A percentile compares a stretch with the other conserved stretches of the same genome.
phyloP scores from a whole-genome alignment of 2,329 filamentous ascomycete genomes.

The Aspergillus sp. region DNA sequence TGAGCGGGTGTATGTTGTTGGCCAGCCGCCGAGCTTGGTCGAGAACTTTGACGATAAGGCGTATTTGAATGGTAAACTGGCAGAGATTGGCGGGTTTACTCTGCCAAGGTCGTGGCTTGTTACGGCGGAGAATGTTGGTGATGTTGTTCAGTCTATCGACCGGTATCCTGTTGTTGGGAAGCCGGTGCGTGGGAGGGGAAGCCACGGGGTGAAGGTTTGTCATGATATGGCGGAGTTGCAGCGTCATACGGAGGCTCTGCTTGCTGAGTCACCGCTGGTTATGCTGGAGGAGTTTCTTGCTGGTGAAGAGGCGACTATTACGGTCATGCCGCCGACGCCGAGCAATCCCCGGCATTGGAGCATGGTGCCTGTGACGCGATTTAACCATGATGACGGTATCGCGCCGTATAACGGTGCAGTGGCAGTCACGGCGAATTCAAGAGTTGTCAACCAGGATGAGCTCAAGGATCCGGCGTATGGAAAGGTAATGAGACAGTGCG shows the following conservation, averaged over 20 bases:
- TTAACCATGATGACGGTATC: constrained; percentile 50
- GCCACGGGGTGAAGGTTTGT: constrained; percentile 53
- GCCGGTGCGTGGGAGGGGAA: constrained; percentile 51
- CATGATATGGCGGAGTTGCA: constrained; percentile 28
- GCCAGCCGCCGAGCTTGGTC: constrained; percentile 49
- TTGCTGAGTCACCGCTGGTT: constrained; percentile 38
- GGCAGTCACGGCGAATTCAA: constrained; percentile 51
- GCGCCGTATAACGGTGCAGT: constrained; percentile 53
- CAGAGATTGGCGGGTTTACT: constrained; percentile 37
- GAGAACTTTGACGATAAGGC: constrained; percentile 55
- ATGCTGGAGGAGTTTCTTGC: constrained; percentile 52
- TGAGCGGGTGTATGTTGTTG: constrained; percentile 40
- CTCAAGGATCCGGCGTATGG: constrained; percentile 35
- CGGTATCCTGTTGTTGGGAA: constrained; percentile 49
- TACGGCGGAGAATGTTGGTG: constrained; percentile 15
- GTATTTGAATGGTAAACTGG: constrained; percentile 48
- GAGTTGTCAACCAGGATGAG: constrained; percentile 35
- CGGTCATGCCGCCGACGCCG: constrained; percentile 50
- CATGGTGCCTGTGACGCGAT: constrained; percentile 48
- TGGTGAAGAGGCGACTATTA: constrained; percentile 53
- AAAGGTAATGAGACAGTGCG: constrained; percentile 40
- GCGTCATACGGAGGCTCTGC: constrained; percentile 36
- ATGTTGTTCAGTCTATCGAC: constrained; percentile 14
- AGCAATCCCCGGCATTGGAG: constrained; percentile 40
- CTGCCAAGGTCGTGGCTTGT: constrained; percentile 42